Conservation (phyloP, 2,329 filamentous ascomycete species). For the Bipolaris oryzae region DNA sequence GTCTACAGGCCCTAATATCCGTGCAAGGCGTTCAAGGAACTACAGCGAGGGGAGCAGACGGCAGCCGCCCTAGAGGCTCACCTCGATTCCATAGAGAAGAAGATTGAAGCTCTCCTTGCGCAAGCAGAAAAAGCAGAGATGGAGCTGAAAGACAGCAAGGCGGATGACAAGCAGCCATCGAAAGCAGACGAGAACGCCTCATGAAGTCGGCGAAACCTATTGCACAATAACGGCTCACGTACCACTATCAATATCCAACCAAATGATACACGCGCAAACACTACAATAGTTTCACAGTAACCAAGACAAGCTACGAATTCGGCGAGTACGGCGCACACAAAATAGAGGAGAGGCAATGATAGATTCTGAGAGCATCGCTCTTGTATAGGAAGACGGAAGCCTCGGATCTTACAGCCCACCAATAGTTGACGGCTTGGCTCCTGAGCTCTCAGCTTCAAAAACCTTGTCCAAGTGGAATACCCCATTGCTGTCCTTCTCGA, state of each 20-base stretch:
- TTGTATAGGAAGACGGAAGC: not conserved
- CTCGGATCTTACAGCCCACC: constrained; percentile 35
- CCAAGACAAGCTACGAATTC: not conserved
- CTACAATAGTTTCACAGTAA: not conserved
- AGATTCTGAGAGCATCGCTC: not conserved
- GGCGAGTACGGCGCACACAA: not conserved
- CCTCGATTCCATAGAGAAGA: constrained; percentile 60
- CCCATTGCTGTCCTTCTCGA: constrained; percentile 75
- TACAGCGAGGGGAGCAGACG: constrained; percentile 61
- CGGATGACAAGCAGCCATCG: constrained; percentile 22
- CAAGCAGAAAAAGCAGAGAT: constrained; percentile 53
- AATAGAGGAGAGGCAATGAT: not conserved
- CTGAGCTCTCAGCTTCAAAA: constrained; percentile 42
- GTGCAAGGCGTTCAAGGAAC: constrained; percentile 57
- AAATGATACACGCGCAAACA: not conserved
- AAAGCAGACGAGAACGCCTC: constrained; percentile 21
- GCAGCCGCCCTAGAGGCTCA: constrained; percentile 62
- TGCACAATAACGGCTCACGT: not conserved
- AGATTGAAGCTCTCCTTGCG: constrained; percentile 60
- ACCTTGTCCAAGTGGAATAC: constrained; percentile 64
- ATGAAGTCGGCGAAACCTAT: constrained; percentile 9
- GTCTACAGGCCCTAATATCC: constrained; percentile 18
- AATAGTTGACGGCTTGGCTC: constrained; percentile 40
- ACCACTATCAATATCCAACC: not conserved
- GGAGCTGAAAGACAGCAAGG: constrained; percentile 30